Evolutionary conservation across 495 filamentous ascomycete species (phyloP).

Genomic region (Trichoderma erinaceum): DNA sequence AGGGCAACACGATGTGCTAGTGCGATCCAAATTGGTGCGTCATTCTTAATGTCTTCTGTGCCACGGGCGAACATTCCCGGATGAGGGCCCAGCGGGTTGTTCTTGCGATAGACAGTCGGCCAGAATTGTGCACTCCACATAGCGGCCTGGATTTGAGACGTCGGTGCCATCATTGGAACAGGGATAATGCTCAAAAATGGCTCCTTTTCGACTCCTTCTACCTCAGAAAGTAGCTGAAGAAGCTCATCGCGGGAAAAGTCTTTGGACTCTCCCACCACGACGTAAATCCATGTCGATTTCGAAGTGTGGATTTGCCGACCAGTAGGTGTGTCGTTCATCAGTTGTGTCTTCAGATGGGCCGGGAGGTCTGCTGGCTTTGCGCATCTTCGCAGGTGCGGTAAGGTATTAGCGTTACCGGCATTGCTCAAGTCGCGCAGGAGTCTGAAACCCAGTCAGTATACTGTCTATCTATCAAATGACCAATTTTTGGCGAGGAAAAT

Average conservation of each 20-base stretch:
- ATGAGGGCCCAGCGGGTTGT: slow-evolving; percentile 70
- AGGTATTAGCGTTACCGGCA: slow-evolving; percentile 51
- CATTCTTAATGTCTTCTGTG: slow-evolving; percentile 51
- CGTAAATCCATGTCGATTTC: slow-evolving; percentile 44
- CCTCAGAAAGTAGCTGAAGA: slow-evolving; percentile 26
- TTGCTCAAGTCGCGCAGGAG: slow-evolving; percentile 44
- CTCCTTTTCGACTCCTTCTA: slow-evolving; percentile 40
- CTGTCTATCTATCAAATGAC: background rate
- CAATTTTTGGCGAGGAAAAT: too few relatives aligned
- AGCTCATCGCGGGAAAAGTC: slow-evolving; percentile 37
- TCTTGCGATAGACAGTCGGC: slow-evolving; percentile 82
- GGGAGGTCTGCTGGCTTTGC: slow-evolving; percentile 68
- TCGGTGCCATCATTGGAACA: slow-evolving; percentile 71
- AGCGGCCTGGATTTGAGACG: slow-evolving; percentile 65
- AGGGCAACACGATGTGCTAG: slow-evolving; percentile 60
- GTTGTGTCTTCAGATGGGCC: slow-evolving; percentile 39
- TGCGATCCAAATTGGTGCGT: slow-evolving; percentile 56
- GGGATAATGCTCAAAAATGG: slow-evolving; percentile 44
- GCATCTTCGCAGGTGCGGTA: slow-evolving; percentile 77
- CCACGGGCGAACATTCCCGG: slow-evolving; percentile 51
- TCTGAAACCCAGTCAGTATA: slow-evolving; percentile 27
- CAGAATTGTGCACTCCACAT: slow-evolving; percentile 73
- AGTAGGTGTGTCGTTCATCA: slow-evolving; percentile 38
- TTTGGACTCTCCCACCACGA: slow-evolving; percentile 38
- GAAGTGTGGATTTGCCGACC: slow-evolving; percentile 40